phyloP scores from a whole-genome alignment of 2,329 filamentous ascomycete species.

The Pestalotiopsis sp. region DNA sequence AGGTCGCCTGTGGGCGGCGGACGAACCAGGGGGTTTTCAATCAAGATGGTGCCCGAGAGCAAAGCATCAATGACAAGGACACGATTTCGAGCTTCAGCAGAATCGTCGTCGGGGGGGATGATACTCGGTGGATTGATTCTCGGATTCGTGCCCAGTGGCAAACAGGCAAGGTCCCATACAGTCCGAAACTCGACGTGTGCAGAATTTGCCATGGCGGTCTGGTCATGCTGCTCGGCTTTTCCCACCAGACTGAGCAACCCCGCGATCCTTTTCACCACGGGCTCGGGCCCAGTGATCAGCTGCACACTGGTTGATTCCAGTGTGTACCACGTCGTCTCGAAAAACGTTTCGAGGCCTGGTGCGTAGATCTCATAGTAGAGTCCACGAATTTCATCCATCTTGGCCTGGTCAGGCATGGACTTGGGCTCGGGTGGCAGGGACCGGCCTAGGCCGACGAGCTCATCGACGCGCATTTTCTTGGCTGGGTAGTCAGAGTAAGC shows the following conservation, averaged over 20 bases:
- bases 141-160: constrained; percentile 44
- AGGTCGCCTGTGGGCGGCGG: constrained; percentile 54
- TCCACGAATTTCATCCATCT: constrained; percentile 68
- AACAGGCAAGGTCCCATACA: constrained; percentile 61
- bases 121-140: constrained; percentile 35
- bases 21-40: constrained; percentile 56
- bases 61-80: constrained; percentile 77
- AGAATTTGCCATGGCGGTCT: constrained; percentile 54
- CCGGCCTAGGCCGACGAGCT: constrained; percentile 68
- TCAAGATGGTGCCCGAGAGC: constrained; percentile 70
- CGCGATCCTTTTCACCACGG: constrained; percentile 67
- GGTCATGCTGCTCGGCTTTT: constrained; percentile 51
- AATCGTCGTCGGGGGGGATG: constrained; percentile 58
- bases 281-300: constrained; percentile 52
- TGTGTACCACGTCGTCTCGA: constrained; percentile 85
- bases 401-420: constrained; percentile 53
- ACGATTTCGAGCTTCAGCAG: constrained; percentile 67
- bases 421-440: constrained; percentile 58
- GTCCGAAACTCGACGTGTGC: constrained; percentile 59
- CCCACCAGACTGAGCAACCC: constrained; percentile 62
- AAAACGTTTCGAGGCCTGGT: constrained; percentile 71
- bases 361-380: constrained; percentile 79
- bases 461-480: constrained; percentile 72
- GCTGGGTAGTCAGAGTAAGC: constrained; percentile 52
- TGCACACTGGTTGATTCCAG: constrained; percentile 44